These are phyloP conservation scores for Pyrus hybrid DNA, from an alignment of 331 rosid species.

Conservation along the genomic window DNA sequence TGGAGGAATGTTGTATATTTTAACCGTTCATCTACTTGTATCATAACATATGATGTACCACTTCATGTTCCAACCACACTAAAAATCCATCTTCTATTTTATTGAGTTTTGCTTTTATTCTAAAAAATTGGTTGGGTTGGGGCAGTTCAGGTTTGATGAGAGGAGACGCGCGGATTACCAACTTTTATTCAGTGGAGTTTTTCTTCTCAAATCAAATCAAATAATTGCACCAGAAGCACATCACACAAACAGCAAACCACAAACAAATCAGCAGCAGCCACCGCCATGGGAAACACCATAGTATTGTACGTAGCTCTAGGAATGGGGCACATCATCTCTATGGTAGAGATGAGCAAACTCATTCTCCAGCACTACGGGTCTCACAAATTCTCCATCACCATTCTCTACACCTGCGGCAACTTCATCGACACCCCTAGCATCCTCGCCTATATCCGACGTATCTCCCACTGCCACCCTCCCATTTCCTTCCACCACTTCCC, in stretches of 20 bases:
- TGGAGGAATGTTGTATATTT: too few relatives aligned
- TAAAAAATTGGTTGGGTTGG: too few relatives aligned
- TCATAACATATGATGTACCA: too few relatives aligned
- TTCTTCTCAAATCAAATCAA: too few relatives aligned
- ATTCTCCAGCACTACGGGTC: background rate
- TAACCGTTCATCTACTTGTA: too few relatives aligned
- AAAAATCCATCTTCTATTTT: too few relatives aligned
- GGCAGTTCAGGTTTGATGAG: too few relatives aligned
- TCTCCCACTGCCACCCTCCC: slow-evolving; percentile 35
- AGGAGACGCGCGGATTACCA: too few relatives aligned
- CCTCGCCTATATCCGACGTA: slow-evolving; percentile 23
- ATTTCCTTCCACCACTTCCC: slow-evolving; percentile 50
- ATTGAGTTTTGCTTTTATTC: too few relatives aligned
- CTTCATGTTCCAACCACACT: too few relatives aligned
- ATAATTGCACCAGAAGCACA: background rate
- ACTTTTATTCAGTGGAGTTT: too few relatives aligned
- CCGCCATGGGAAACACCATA: background rate
- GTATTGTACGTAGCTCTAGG: slow-evolving; percentile 32
- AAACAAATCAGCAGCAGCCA: too few relatives aligned
- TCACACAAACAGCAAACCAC: background rate
- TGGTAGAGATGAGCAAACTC: slow-evolving; percentile 42
- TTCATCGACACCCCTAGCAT: background rate
- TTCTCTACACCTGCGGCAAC: slow-evolving; percentile 40
- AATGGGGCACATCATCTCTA: slow-evolving; percentile 38
- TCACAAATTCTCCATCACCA: slow-evolving; percentile 15